Conservation (phyloP, 2,329 filamentous ascomycete genomes). For the Pezicula carpinea region DNA sequence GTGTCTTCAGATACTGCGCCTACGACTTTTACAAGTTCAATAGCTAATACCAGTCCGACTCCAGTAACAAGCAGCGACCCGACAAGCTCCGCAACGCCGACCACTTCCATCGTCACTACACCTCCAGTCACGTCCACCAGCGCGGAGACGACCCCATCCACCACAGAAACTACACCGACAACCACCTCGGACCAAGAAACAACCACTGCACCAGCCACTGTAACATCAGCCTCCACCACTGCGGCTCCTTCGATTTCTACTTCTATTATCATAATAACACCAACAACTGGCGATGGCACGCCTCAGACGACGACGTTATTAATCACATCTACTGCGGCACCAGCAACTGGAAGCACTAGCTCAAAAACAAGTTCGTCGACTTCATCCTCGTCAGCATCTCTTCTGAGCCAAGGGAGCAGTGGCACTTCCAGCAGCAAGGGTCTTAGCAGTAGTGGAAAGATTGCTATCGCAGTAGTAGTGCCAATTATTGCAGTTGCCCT, state of each 20-base stretch:
- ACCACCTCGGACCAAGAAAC: constrained; percentile 2
- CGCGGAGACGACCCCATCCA: neutral
- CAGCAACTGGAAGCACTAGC: neutral
- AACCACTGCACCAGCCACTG: constrained; percentile 9
- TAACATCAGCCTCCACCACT: constrained; percentile 4
- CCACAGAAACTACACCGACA: constrained; percentile 10
- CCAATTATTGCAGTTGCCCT: constrained; percentile 85
- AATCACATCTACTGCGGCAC: constrained; percentile 6
- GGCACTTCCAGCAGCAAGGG: constrained; percentile 11
- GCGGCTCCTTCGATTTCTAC: neutral
- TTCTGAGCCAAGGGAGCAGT: constrained; percentile 6
- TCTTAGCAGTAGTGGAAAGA: constrained; percentile 62
- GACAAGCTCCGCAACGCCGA: constrained; percentile 16
- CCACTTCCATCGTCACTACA: constrained; percentile 18
- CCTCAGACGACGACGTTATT: neutral
- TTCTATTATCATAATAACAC: constrained; percentile 10
- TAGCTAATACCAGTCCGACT: constrained; percentile 22
- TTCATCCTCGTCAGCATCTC: constrained; percentile 19
- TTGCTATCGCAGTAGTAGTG: constrained; percentile 89
- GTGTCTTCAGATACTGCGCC: constrained; percentile 1
- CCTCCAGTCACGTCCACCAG: constrained; percentile 13
- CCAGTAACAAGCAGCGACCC: constrained; percentile 20
- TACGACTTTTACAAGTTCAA: constrained; percentile 18
- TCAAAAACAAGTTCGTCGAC: constrained; percentile 10
- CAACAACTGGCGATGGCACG: constrained; percentile 2